These are phyloP conservation scores for Dioscorea alata DNA, from an alignment of 106 monocot genomes.

Conservation along the genomic window DNA sequence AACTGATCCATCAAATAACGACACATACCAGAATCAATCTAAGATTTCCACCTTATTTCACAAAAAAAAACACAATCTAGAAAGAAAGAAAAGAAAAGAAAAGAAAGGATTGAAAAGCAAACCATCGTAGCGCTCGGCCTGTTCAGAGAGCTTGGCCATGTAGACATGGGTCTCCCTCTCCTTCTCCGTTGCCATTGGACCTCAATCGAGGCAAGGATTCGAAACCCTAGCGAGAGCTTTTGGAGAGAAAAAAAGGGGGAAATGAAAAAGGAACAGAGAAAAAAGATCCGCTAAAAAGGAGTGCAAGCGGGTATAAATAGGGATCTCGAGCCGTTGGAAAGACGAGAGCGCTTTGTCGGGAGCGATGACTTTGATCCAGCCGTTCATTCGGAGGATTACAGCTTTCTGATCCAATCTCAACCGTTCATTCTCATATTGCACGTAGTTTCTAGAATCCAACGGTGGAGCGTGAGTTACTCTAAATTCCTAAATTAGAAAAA, in stretches of 20 bases:
- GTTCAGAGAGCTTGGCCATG: slow-evolving; percentile 51
- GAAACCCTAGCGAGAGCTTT: slow-evolving; percentile 6
- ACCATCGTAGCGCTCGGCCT: slow-evolving; percentile 54
- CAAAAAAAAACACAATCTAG: not conserved
- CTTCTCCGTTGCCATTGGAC: slow-evolving; percentile 23
- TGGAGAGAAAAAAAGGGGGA: not conserved
- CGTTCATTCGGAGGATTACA: not conserved
- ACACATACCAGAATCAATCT: too few species aligned
- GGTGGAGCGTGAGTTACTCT: too few species aligned
- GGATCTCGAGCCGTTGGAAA: not conserved
- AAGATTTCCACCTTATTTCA: not conserved
- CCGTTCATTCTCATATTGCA: too few species aligned
- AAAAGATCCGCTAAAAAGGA: not conserved
- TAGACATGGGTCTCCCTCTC: slow-evolving; percentile 37
- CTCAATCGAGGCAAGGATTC: not conserved
- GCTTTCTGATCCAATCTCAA: too few species aligned
- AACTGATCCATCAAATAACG: too few species aligned
- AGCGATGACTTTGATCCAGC: slow-evolving; percentile 4
- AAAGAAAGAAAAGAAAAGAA: not conserved
- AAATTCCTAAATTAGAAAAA: too few species aligned
- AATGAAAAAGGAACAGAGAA: not conserved
- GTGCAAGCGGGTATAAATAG: slow-evolving; percentile 1
- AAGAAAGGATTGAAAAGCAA: not conserved
- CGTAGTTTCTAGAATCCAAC: too few species aligned
- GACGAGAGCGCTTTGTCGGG: slow-evolving; percentile 10